Base-by-base conservation (phyloP, 768 basidiomycete species). In the Tulasnella sp. region DNA sequence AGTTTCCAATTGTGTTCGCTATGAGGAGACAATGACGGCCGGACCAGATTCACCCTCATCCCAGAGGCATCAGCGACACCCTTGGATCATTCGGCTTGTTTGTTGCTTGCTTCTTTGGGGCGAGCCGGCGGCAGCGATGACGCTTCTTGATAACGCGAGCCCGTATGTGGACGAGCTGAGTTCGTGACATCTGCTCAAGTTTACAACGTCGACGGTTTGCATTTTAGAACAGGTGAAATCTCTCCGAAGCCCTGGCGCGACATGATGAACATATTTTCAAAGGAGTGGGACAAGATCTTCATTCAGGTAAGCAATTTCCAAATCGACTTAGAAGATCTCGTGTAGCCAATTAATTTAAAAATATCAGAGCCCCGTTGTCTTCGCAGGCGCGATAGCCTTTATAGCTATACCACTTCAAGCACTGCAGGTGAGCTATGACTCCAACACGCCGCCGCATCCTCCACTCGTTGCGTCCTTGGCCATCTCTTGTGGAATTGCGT, bases 271-370 rank as follows among this genome's bases (percentile, higher is more conserved):
- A 46, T 20, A 18, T 76, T 76, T 50, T 18, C 44, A 3, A 50
- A 20, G 18, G 75, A 76, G 28, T 76, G 75, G 75, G 75, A 76
- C 8, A 46, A 54, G 20, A 76, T 76, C 24, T 54, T 54, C 12
- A 9, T 76, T 8, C 48, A 54, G 31, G 75, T 76, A 18, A 9
- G 75, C 54, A 6, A 16, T 20, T 42, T 1, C 74, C 3, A 7
- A 20, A 3, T 1, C 6, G n/a, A n/a, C n/a, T n/a, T n/a, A n/a
- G n/a, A n/a, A n/a, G n/a, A n/a, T n/a, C n/a, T n/a, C n/a, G n/a
- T n/a, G n/a, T n/a, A n/a, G n/a, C n/a, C n/a, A n/a, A n/a, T n/a
- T n/a, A n/a, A n/a, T 48, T 69, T 28, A 14, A 16, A 1, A 40
- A 48, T 5, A 34, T 20, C 54, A 76, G 75, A 34, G 46, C 14